These are phyloP conservation scores for Mortierella sp. DNA, from an alignment of 371 early-diverging fungal genomes.

Conservation along the genomic window DNA sequence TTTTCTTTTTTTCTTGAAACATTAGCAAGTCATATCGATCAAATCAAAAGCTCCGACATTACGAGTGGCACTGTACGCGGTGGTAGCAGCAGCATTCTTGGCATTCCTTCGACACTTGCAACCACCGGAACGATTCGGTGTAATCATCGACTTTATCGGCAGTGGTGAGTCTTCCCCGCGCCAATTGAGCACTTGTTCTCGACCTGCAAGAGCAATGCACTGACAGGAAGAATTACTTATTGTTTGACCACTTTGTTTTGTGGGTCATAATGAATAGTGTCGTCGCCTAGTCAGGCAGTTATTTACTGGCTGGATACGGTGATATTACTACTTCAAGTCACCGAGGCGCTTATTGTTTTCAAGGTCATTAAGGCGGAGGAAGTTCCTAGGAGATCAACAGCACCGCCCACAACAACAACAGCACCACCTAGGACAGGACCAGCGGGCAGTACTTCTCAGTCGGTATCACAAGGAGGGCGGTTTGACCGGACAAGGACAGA, in stretches of 20 bases:
- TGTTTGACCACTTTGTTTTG: neutral
- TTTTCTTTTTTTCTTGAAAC: neutral
- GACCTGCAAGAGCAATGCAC: neutral
- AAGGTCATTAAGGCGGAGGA: conserved; percentile 22
- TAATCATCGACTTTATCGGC: conserved; percentile 55
- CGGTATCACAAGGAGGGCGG: neutral
- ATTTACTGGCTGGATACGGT: conserved; percentile 33
- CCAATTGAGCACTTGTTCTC: neutral
- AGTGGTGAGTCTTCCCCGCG: conserved; percentile 20
- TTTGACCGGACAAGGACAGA: neutral
- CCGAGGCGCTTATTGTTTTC: conserved; percentile 28
- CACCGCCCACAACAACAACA: neutral
- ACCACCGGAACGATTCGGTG: conserved; percentile 35
- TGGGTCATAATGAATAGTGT: conserved; percentile 16
- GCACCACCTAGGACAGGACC: neutral
- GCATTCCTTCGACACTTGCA: conserved; percentile 35
- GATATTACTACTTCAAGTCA: conserved; percentile 33
- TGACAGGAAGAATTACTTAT: neutral
- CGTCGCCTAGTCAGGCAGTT: conserved; percentile 33
- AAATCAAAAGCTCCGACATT: conserved; percentile 45
- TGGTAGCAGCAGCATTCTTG: conserved; percentile 23
- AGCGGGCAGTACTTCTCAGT: neutral
- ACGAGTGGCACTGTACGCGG: conserved; percentile 37
- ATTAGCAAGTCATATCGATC: conserved; percentile 47
- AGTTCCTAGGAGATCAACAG: neutral